Evolutionary conservation across 1,139 yeast genomes (phyloP).

Genomic region (Blastobotrys arbuscula): DNA sequence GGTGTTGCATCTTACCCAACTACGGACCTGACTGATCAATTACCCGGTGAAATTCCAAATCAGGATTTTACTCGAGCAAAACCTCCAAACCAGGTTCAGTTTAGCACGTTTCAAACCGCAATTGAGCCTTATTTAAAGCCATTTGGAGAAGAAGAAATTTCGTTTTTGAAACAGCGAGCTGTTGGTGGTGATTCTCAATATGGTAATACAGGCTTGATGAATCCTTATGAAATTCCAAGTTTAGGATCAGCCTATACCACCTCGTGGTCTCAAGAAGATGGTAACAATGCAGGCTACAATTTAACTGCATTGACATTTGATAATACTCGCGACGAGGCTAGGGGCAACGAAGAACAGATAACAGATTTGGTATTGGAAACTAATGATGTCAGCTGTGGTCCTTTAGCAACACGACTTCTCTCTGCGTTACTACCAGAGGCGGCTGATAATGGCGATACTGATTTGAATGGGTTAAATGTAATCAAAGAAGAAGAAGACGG

Average conservation of each 20-base stretch:
- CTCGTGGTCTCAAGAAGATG: constrained; percentile 82
- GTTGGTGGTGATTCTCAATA: constrained; percentile 27
- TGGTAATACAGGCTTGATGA: constrained; percentile 27
- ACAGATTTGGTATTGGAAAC: constrained; percentile 62
- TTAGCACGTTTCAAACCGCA: constrained; percentile 77
- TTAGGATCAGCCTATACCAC: constrained; percentile 78
- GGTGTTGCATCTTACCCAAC: constrained; percentile 90
- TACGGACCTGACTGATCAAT: constrained; percentile 60
- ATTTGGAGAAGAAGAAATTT: constrained; percentile 73
- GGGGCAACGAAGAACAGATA: constrained; percentile 55
- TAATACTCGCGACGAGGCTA: constrained; percentile 36
- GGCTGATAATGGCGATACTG: constrained; percentile 4
- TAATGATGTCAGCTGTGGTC: constrained; percentile 75
- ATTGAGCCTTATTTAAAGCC: constrained; percentile 80
- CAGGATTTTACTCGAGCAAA: constrained; percentile 79
- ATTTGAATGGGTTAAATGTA: not conserved
- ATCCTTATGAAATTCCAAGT: constrained; percentile 59
- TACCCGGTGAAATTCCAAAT: constrained; percentile 88
- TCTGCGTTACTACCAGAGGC: constrained; percentile 69
- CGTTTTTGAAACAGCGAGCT: constrained; percentile 56
- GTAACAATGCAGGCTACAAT: constrained; percentile 36
- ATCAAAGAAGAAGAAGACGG: constrained; percentile 1
- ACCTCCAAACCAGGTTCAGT: constrained; percentile 90
- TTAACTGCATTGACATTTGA: constrained; percentile 35
- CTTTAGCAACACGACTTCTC: constrained; percentile 76